Conservation (phyloP, 1,284 basidiomycete species). For the Naganishia cerealis region DNA sequence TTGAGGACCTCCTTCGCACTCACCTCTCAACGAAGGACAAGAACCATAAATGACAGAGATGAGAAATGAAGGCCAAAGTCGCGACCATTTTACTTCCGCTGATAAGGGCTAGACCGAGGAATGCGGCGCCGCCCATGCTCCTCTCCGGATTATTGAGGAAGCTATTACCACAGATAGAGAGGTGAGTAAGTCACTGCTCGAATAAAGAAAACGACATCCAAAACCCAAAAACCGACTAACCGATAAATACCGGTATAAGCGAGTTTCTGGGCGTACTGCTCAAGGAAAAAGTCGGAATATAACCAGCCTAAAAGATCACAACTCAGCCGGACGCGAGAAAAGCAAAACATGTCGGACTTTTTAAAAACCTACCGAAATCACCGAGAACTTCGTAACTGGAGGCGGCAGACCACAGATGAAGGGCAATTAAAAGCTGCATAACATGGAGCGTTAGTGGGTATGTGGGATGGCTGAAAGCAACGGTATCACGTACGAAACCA, state of each 20-base stretch:
- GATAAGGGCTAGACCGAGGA: slow-evolving; percentile 88
- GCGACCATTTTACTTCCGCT: slow-evolving; percentile 85
- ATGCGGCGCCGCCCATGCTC: slow-evolving; percentile 89
- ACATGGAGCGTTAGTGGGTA: slow-evolving; percentile 23
- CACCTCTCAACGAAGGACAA: slow-evolving; percentile 81
- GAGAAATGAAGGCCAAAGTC: slow-evolving; percentile 76
- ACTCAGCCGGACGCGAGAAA: not conserved
- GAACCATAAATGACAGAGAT: slow-evolving; percentile 89
- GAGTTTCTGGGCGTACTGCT: slow-evolving; percentile 78
- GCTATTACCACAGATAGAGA: slow-evolving; percentile 47
- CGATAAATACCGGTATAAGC: slow-evolving; percentile 96
- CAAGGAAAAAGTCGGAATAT: slow-evolving; percentile 97
- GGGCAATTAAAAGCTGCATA: slow-evolving; percentile 71
- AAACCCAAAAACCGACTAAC: slow-evolving; percentile 50
- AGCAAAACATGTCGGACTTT: not conserved
- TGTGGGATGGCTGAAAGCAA: slow-evolving; percentile 15
- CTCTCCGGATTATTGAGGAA: slow-evolving; percentile 93
- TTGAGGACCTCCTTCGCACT: slow-evolving; percentile 45
- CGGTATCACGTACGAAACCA: slow-evolving; percentile 65
- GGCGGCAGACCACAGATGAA: slow-evolving; percentile 87
- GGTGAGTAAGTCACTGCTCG: slow-evolving; percentile 11
- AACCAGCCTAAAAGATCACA: slow-evolving; percentile 73
- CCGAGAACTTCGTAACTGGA: slow-evolving; percentile 92
- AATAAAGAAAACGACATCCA: slow-evolving; percentile 2
- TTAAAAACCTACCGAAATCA: slow-evolving; percentile 66